Conservation (phyloP, 139 green algal species). For the Pleodorina starrii region DNA sequence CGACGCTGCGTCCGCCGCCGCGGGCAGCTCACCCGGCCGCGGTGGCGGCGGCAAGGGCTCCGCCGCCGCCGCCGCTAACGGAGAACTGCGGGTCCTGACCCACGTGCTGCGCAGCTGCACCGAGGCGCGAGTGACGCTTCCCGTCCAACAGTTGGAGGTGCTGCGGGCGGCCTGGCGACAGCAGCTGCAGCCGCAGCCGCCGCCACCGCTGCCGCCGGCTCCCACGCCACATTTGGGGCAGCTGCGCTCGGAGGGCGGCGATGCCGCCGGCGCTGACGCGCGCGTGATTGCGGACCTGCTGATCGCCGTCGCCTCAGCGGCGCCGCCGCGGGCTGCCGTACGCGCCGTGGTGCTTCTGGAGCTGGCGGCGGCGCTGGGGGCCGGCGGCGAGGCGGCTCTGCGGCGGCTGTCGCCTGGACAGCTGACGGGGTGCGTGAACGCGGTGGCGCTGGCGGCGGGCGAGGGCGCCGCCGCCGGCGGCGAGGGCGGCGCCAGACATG, state of each 20-base stretch:
- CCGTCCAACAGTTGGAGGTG: not conserved
- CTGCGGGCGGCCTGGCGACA: not conserved
- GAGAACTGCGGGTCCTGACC: not conserved
- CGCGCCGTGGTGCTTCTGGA: not conserved
- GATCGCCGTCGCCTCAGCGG: slow-evolving; percentile 30
- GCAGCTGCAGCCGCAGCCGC: not conserved
- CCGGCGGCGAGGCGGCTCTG: not conserved
- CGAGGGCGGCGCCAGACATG: not conserved
- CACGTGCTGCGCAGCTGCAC: slow-evolving; percentile 15
- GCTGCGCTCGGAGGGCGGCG: not conserved
- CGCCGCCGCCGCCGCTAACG: not conserved
- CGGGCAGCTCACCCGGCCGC: not conserved
- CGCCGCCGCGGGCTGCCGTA: not conserved
- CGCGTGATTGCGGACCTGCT: slow-evolving; percentile 3
- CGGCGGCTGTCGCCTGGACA: not conserved
- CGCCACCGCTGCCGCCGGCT: not conserved
- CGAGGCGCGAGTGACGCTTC: slow-evolving; percentile 21
- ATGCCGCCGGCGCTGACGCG: not conserved
- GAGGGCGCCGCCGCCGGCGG: not conserved
- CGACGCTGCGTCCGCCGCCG: not conserved
- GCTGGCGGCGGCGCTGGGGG: slow-evolving; percentile 16
- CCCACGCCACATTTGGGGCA: too few relatives aligned
- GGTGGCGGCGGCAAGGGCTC: not conserved
- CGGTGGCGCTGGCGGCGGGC: not conserved
- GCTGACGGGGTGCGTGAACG: not conserved